Base-by-base conservation (phyloP, 306 rosid species). In the Heteromeles arbutifolia region DNA sequence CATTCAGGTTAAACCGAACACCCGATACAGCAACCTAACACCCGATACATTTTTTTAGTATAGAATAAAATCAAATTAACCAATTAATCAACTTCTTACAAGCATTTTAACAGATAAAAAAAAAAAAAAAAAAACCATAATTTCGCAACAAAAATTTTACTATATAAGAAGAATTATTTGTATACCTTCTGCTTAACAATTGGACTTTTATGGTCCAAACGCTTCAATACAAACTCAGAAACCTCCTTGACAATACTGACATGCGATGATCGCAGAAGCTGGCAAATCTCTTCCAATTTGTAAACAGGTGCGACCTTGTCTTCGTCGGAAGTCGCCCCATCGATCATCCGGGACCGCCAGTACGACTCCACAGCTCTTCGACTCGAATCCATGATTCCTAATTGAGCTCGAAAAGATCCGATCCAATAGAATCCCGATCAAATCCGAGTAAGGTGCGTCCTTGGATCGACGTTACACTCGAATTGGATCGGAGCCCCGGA, bases 291-390 rank as follows among this genome's bases (percentile, higher is more conserved):
- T 65, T 96, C 99, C 83, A 96, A 80, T 80, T 92, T 96, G 87
- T 86, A 96, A 8, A 96, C 97, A 4, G 99, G 98, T 0, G 99
- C 68, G 41, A 96, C 96, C 77, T 96, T 92, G 84, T 92, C 99
- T 83, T 96, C 99, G 69, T 92, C 97, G 19, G 94, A 87, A 6
- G 99, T 96, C 18, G 90, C 99, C 50, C 85, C 85, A 79, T 96
- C 99, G 79, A 96, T 81, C 92, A 92, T 74, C 65, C 97, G 80
- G 31, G 98, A 90, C 70, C 98, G 86, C 99, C 98, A 90, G 72
- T 90, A 96, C 45, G 99, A 89, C 78, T 96, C 99, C 79, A 96
- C 99, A 44, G 98, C 99, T 89, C 99, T 89, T 67, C 99, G 84
- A 84, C 99, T 92, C 69, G 97, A 82, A 78, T 96, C 99, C 99